phyloP scores from a whole-genome alignment of 1,284 basidiomycete genomes.

The Cystobasidium pallidum region DNA sequence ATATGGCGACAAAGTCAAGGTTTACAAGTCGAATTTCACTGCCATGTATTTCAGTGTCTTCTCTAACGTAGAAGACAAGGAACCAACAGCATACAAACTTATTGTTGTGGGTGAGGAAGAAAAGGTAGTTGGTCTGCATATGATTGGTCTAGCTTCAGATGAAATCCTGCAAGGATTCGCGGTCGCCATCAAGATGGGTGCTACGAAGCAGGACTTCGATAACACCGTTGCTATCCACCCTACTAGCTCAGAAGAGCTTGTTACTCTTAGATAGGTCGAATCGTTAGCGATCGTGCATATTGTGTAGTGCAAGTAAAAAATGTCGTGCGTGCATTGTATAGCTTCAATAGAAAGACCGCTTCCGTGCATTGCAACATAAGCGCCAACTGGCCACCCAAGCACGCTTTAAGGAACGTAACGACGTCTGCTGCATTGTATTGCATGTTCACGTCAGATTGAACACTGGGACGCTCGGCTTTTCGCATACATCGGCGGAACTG shows the following conservation, averaged over 20 bases:
- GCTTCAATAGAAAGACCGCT: too few relatives aligned
- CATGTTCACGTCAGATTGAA: too few relatives aligned
- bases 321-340: too few relatives aligned
- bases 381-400: too few relatives aligned
- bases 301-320: too few relatives aligned
- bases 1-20: constrained; percentile 84
- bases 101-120: constrained; percentile 84
- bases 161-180: constrained; percentile 93
- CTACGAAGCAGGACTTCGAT: constrained; percentile 69
- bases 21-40: constrained; percentile 67
- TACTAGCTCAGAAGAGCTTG: constrained; percentile 42
- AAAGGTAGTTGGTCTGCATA: constrained; percentile 90
- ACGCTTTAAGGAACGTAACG: too few relatives aligned
- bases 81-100: constrained; percentile 91
- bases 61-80: constrained; percentile 76
- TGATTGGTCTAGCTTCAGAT: constrained; percentile 86
- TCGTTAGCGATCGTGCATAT: too few relatives aligned
- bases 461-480: too few relatives aligned
- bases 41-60: constrained; percentile 64
- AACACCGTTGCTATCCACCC: constrained; percentile 91
- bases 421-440: too few relatives aligned
- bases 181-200: constrained; percentile 94
- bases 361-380: too few relatives aligned
- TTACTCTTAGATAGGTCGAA: constrained; percentile 18
- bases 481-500: not conserved